These are phyloP conservation scores for Phalaenopsis aphrodite DNA, from an alignment of 106 monocot species.

Conservation along the genomic window DNA sequence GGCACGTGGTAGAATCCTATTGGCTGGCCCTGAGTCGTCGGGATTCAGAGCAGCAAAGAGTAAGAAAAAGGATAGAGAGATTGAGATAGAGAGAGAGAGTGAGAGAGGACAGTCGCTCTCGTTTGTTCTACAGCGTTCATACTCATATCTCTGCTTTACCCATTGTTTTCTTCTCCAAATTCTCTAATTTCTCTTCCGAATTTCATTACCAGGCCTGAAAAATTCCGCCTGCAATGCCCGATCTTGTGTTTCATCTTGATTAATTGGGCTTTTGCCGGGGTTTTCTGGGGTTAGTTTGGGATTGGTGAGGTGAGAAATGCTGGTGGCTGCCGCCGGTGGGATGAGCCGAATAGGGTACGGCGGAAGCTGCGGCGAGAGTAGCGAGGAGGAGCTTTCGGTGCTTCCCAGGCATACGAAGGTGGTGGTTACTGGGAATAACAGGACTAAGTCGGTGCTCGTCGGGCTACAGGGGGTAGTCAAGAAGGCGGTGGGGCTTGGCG, in stretches of 20 bases:
- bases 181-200: neutral
- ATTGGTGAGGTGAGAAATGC: conserved; percentile 5
- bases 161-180: conserved; percentile 1
- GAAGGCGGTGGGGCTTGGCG: conserved; percentile 71
- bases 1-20: conserved; percentile 18
- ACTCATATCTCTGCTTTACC: conserved; percentile 3
- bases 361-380: conserved; percentile 29
- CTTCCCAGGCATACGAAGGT: conserved; percentile 66
- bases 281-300: neutral
- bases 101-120: conserved; percentile 18
- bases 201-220: neutral
- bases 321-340: conserved; percentile 10
- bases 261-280: neutral
- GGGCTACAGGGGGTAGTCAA: conserved; percentile 62
- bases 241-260: neutral
- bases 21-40: conserved; percentile 26
- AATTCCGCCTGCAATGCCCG: conserved; percentile 16
- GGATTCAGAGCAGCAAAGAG: conserved; percentile 40
- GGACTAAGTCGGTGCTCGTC: conserved; percentile 70
- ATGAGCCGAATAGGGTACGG: conserved; percentile 5
- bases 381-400: conserved; percentile 63
- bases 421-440: conserved; percentile 61
- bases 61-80: conserved; percentile 15
- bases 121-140: neutral
- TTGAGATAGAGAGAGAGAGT: neutral